Base-by-base conservation (phyloP, 2,329 filamentous ascomycete genomes). In the Leptographium radiaticola region DNA sequence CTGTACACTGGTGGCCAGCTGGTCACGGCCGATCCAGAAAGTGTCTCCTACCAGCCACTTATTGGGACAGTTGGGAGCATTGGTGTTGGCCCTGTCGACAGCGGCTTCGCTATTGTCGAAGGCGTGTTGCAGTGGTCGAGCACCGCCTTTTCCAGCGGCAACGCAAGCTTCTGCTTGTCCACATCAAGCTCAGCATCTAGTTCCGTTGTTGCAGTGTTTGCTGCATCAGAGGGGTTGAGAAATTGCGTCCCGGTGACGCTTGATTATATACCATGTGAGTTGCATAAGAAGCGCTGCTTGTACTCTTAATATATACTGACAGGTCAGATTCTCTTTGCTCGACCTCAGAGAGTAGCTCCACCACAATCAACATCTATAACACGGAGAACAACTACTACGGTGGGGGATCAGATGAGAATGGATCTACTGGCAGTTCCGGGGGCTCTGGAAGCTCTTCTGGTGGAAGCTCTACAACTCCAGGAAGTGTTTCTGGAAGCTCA, bases 311-410 rank as follows among this genome's bases (percentile, higher is more conserved):
- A 5, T 33, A 30, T 33, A 16, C 30, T 46, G 44, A 33, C 40
- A 40, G 16, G 39, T 40, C 39, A 40, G 39, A 40, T 45, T 45
- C 18, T 30, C 44, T 15, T 33, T 30, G 13, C 25, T 46, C 25
- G 25, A 2, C 30, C 15, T 20, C 49, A 7, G 31, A 36, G 15
- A 31, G 31, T 25, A 18, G 34, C 9, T 18, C 45, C 16, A 52
- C 53, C 9, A 55, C 40, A 6, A 33, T 55, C 18, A 52, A 52
- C 50, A 44, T 55, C 6, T 40, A 55, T 20, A 52, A 49, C 12
- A 52, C 50, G n/a, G 18, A 52, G 12, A 52, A 55, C 39, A 52
- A 55, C 45, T 55, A 52, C 30, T 51, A 51, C 44, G 53, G 34
- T 36, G 9, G 12, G 18, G 47, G 39, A 13, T 16, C 36, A 15